These are phyloP conservation scores for Fusarium albidum DNA, from an alignment of 2,329 filamentous ascomycete species.

Conservation along the genomic window DNA sequence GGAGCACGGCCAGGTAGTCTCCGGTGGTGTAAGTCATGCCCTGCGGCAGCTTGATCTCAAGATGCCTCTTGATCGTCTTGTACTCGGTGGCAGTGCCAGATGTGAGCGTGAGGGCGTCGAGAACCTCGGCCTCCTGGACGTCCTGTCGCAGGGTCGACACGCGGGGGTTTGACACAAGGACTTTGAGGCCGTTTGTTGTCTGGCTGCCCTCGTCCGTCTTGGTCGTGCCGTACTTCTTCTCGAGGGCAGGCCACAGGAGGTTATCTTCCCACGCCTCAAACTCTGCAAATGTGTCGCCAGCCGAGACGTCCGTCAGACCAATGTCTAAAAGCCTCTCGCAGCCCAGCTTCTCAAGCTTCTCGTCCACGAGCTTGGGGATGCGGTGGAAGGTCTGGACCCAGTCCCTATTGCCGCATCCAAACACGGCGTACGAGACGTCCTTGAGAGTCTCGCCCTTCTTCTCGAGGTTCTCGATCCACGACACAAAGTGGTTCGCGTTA, in stretches of 20 bases:
- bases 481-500: conserved; percentile 72
- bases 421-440: conserved; percentile 70
- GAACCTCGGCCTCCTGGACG: conserved; percentile 35
- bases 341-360: conserved; percentile 51
- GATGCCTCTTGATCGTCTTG: conserved; percentile 61
- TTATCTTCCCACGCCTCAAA: conserved; percentile 73
- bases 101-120: conserved; percentile 30
- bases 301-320: conserved; percentile 66
- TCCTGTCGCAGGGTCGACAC: conserved; percentile 38
- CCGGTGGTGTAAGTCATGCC: conserved; percentile 73
- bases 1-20: conserved; percentile 79
- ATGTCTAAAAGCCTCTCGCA: conserved; percentile 47
- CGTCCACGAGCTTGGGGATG: conserved; percentile 69
- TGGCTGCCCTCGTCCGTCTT: conserved; percentile 10
- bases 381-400: conserved; percentile 70
- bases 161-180: conserved; percentile 34
- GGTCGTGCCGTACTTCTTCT: conserved; percentile 47
- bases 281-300: conserved; percentile 70
- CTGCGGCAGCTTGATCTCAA: conserved; percentile 73
- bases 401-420: conserved; percentile 69
- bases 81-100: conserved; percentile 23
- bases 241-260: conserved; percentile 57
- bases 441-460: conserved; percentile 55
- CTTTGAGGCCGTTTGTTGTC: conserved; percentile 18
- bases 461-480: conserved; percentile 67